Evolutionary conservation across 2,329 filamentous ascomycete species (phyloP), one percentile per base, ranked within the genome.

Genomic region (Lizonia empirigonia): DNA sequence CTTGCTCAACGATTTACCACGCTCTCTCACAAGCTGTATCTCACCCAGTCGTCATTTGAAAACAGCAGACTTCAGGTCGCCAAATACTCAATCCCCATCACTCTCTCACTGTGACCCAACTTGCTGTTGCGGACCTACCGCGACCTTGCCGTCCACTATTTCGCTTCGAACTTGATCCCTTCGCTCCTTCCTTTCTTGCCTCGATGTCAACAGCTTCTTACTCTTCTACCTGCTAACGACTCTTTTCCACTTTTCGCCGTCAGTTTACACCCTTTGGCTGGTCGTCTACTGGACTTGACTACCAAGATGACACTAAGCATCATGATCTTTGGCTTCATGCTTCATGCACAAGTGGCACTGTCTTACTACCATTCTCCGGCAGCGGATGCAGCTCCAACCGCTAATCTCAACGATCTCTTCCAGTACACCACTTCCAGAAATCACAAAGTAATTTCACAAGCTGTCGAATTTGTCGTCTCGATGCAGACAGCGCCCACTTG

Each of bases 401-500:
- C 59, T 44, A 55, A 63, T 10, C 42, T 66, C 22, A 56, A 63
- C 35, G 44, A 55, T 1, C 32, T 66, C 1, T 63, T 66, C n/a
- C 60, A 60, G 24, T 35, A 65, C 23, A 63, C 55, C 12, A 54
- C 57, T 4, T 59, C 63, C 12, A 55, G 63, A 34, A 65, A 66
- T 27, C 50, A 64, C 36, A 56, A 46, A 26, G 58, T 64, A 1
- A 65, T 65, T 19, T 59, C 62, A 1, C 58, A 66, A 44, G 63
- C 63, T 1, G 55, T 66, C 16, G 60, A 63, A 6, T 62, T 66
- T 7, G 55, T 66, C 13, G 53, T 58, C 0, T 65, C 62, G 0
- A 62, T 60, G 60, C 65, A 60, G 30, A 64, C 53, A 13, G 60
- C 62, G 4, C 59, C 63, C 4, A 62, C 80, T 0, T 85, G 83